These are phyloP conservation scores for Aristolochia contorta DNA, from an alignment of 164 flowering plant species.

Conservation along the genomic window DNA sequence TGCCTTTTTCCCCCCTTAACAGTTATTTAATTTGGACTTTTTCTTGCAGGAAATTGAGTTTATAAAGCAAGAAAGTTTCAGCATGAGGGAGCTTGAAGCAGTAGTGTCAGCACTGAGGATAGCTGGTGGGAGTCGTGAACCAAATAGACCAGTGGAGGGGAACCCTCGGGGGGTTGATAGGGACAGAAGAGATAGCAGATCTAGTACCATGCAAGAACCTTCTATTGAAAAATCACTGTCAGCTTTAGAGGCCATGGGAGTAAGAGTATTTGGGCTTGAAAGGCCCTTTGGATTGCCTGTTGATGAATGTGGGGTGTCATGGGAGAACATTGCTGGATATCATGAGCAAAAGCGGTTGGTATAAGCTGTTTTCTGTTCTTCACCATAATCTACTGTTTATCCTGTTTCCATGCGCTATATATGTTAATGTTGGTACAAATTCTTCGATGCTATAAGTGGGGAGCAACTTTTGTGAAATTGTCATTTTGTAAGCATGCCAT, in stretches of 20 bases:
- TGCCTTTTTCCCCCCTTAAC: too few relatives aligned
- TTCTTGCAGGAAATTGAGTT: slow-evolving; percentile 84
- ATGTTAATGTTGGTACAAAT: too few relatives aligned
- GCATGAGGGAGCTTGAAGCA: slow-evolving; percentile 69
- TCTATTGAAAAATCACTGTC: slow-evolving; percentile 48
- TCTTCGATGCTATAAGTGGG: too few relatives aligned
- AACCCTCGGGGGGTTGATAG: slow-evolving; percentile 28
- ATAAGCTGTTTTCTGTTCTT: neutral
- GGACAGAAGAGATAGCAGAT: slow-evolving; percentile 14
- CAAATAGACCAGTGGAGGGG: slow-evolving; percentile 26
- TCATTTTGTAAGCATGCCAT: too few relatives aligned
- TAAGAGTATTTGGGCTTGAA: slow-evolving; percentile 70
- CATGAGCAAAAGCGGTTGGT: slow-evolving; percentile 79
- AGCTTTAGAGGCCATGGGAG: slow-evolving; percentile 77
- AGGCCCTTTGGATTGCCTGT: slow-evolving; percentile 21
- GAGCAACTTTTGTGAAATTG: too few relatives aligned
- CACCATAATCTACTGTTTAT: neutral
- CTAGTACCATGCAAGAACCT: slow-evolving; percentile 23
- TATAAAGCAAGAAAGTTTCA: slow-evolving; percentile 75
- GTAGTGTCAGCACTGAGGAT: slow-evolving; percentile 56
- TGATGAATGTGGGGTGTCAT: slow-evolving; percentile 36
- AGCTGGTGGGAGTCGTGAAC: slow-evolving; percentile 37
- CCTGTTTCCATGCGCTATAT: too few relatives aligned
- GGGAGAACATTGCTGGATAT: slow-evolving; percentile 97
- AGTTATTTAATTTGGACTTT: neutral